Percentiles rank a stretch among this genome's conserved stretches.
phyloP scores from a whole-genome alignment of 805 yeast species.

The Zygotorulaspora danielsina region DNA sequence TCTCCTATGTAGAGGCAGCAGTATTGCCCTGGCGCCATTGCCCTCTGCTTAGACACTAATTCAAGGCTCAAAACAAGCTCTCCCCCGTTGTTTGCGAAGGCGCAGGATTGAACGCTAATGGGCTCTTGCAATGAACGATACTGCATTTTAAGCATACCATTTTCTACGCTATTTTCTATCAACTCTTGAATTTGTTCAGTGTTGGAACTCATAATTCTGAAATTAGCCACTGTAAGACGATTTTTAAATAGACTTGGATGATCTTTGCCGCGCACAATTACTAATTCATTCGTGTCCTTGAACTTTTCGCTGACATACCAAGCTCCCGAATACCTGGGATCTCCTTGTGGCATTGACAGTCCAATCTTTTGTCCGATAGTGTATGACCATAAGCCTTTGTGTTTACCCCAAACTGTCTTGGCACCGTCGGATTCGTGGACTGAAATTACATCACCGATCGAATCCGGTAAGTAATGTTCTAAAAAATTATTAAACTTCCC shows the following conservation, averaged over 20 bases:
- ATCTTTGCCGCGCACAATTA: constrained; percentile 70
- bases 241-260: constrained; percentile 51
- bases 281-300: constrained; percentile 59
- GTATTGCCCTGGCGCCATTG: constrained; percentile 88
- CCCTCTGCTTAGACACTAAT: constrained; percentile 50
- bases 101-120: constrained; percentile 33
- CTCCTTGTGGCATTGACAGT: constrained; percentile 84
- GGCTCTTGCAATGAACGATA: constrained; percentile 72
- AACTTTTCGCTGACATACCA: constrained; percentile 86
- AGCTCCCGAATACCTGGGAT: constrained; percentile 64
- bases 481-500: constrained; percentile 68
- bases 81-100: constrained; percentile 11
- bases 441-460: constrained; percentile 74
- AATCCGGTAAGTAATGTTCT: constrained; percentile 64
- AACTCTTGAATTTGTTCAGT: not conserved
- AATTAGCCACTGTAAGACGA: constrained; percentile 40
- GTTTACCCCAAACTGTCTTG: constrained; percentile 74
- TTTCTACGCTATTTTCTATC: constrained; percentile 5
- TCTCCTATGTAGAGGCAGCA: constrained; percentile 67
- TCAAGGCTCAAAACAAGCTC: constrained; percentile 29
- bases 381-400: constrained; percentile 89
- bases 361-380: constrained; percentile 82
- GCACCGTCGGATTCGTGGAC: constrained; percentile 42
- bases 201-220: constrained; percentile 20
- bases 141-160: constrained; percentile 46